Percentiles rank a stretch among this genome's conserved stretches.
Evolutionary conservation across 345 rosid species (phyloP).

Genomic region (Citrus hindsii): DNA sequence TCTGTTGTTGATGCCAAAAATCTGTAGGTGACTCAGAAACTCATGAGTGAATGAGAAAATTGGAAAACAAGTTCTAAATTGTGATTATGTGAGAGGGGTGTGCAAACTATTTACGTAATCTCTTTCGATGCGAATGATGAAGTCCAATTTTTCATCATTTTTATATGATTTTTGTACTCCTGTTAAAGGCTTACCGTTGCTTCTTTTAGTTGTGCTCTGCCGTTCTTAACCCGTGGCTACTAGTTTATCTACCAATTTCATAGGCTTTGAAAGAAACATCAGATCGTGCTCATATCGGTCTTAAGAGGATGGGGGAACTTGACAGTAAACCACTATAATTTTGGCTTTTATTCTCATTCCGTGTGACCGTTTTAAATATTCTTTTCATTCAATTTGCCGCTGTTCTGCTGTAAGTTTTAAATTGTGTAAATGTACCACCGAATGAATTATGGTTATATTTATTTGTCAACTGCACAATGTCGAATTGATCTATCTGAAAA

Average conservation of each 20-base stretch:
- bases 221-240: background rate
- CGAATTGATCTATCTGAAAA: too few relatives aligned
- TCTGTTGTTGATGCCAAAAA: background rate
- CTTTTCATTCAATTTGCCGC: background rate
- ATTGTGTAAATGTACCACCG: too few relatives aligned
- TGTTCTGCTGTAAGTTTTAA: background rate
- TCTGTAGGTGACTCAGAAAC: background rate
- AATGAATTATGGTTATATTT: too few relatives aligned
- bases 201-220: background rate
- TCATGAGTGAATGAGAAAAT: background rate
- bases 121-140: background rate
- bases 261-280: conserved; percentile 59
- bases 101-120: background rate
- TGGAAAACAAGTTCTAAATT: background rate
- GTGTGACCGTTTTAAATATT: too few relatives aligned
- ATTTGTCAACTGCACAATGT: too few relatives aligned
- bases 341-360: background rate
- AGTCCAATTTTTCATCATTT: background rate
- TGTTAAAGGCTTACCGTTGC: background rate
- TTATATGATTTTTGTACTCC: background rate
- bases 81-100: background rate
- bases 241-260: conserved; percentile 14
- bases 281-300: conserved; percentile 45
- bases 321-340: conserved; percentile 55
- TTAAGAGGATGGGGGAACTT: conserved; percentile 98